Conservation (phyloP, 495 filamentous ascomycete species). For the Umbilicaria muhlenbergii region DNA sequence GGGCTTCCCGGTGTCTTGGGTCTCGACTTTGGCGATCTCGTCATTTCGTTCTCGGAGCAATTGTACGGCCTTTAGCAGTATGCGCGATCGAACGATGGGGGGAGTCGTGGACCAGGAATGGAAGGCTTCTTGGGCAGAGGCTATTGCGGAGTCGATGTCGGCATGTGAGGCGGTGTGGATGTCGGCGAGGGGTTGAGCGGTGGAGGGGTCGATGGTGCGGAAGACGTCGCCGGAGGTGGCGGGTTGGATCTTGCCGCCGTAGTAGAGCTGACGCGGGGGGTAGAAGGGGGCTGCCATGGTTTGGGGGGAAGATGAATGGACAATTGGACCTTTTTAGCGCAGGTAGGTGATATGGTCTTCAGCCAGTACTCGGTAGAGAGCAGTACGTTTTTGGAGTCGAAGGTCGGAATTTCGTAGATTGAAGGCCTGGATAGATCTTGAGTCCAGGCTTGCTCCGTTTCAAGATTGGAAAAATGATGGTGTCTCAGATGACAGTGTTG, state of each 20-base stretch:
- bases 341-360: no score
- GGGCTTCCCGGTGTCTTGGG: constrained; percentile 59
- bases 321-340: no score
- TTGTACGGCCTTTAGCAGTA: constrained; percentile 51
- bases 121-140: constrained; percentile 46
- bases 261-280: constrained; percentile 46
- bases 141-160: constrained; percentile 51
- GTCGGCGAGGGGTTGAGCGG: constrained; percentile 42
- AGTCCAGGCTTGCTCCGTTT: no score
- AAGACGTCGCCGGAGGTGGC: constrained; percentile 47
- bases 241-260: constrained; percentile 43
- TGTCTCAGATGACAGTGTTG: no score
- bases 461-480: no score
- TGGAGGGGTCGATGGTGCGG: constrained; percentile 52
- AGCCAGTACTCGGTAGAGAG: no score
- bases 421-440: no score
- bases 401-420: no score
- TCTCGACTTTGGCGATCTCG: constrained; percentile 52
- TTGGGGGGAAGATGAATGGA: no score
- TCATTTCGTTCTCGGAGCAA: constrained; percentile 54
- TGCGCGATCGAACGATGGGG: constrained; percentile 47
- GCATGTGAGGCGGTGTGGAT: constrained; percentile 44
- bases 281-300: constrained; percentile 29
- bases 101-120: constrained; percentile 49
- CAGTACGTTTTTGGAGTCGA: no score